Evolutionary conservation across 495 filamentous ascomycete genomes (phyloP).

Genomic region (Penicillium verhagenii): DNA sequence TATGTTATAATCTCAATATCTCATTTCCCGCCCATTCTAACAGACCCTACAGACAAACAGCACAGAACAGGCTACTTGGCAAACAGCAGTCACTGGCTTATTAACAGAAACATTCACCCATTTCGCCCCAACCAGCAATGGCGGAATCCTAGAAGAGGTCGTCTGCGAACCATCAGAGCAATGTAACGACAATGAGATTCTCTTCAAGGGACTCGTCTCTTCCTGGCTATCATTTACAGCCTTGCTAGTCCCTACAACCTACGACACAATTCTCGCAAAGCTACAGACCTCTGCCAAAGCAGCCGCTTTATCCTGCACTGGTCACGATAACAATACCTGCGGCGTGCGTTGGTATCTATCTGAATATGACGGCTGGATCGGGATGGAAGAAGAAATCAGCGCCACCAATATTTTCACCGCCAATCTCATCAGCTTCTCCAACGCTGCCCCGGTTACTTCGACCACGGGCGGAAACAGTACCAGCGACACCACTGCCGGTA

Average conservation of each 20-base stretch:
- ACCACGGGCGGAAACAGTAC: conserved; percentile 23
- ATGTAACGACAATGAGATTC: conserved; percentile 70
- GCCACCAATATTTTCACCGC: conserved; percentile 58
- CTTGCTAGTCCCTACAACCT: conserved; percentile 63
- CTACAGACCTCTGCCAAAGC: conserved; percentile 64
- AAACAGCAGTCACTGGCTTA: conserved; percentile 50
- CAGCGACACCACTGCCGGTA: conserved; percentile 16
- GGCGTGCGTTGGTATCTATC: conserved; percentile 67
- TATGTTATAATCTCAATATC: conserved; percentile 21
- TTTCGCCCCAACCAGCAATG: conserved; percentile 52
- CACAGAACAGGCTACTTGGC: conserved; percentile 43
- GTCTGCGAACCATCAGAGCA: conserved; percentile 59
- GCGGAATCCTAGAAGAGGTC: conserved; percentile 57
- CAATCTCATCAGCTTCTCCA: conserved; percentile 27
- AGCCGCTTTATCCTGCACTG: conserved; percentile 65
- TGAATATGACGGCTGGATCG: conserved; percentile 60
- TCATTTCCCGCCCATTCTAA: neutral
- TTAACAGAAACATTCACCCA: conserved; percentile 41
- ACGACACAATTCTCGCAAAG: conserved; percentile 60
- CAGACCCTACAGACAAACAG: conserved; percentile 14
- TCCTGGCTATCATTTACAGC: conserved; percentile 74
- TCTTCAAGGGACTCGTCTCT: conserved; percentile 77
- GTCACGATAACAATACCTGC: conserved; percentile 63
- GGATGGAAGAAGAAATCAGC: conserved; percentile 53
- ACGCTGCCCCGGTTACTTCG: conserved; percentile 9